Base-by-base conservation (phyloP, 1,284 basidiomycete species). In the Tetrapyrgos nigripes region DNA sequence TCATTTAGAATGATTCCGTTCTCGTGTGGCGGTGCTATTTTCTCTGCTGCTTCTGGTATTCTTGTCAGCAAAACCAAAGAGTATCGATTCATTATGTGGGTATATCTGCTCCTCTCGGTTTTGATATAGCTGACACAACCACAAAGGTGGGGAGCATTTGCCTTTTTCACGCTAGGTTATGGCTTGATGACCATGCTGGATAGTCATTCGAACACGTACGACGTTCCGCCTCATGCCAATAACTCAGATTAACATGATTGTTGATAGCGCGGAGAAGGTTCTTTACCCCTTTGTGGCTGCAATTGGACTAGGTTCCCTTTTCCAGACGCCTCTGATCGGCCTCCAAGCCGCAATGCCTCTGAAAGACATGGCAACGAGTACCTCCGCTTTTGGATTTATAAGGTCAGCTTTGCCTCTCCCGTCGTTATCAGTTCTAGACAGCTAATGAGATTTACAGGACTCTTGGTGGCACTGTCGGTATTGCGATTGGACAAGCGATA, bases 341-440 rank as follows among this genome's bases (percentile, higher is more conserved):
- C 72, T 93, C 13, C 91, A 93, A 74, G 89, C 91, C 1, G 88
- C 91, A 0, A 93, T 94, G 89, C 92, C 92, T 0, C 65, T 91
- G 24, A 88, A 86, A 64, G 90, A 93, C 64, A 91, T 93, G 89
- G 88, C 91, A 1, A 92, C 91, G 0, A 86, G 83, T 59, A 92
- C 92, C 0, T 77, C 82, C 1, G 85, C 86, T 0, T 90, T 88
- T 67, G 83, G 85, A n/a, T 87, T 94, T 66, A 74, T 92, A 59
- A 81, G 91, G 86, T 86, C 65, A 51, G 73, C 54, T 24, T 1
- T 13, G 44, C 21, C n/a, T 17, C 17, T 49, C 35, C 4, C 13
- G 28, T 23, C 37, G 47, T 21, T 6, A 49, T 3, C 11, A 35
- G 14, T 8, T 27, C 37, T 17, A 9, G 14, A 46, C 19, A 21